These are phyloP conservation scores for Fragaria iinumae DNA, from an alignment of 306 rosid species.

Conservation along the genomic window DNA sequence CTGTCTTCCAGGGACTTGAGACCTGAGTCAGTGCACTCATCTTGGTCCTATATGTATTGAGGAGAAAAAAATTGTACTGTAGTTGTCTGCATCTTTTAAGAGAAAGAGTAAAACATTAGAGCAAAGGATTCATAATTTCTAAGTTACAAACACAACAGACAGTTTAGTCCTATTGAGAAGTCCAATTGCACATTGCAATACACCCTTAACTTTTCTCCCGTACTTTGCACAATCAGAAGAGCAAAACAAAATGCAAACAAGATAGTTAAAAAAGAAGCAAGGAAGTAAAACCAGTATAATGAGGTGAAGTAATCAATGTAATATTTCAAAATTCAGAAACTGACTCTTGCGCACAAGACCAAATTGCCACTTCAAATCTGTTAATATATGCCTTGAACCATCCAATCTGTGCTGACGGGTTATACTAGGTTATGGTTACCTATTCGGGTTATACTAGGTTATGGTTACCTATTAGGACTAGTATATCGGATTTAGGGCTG, in stretches of 20 bases:
- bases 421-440: no score
- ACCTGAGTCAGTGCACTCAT: background rate
- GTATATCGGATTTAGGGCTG: no score
- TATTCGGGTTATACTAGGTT: no score
- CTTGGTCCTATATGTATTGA: background rate
- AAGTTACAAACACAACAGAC: conserved; percentile 32
- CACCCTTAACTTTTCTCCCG: conserved; percentile 21
- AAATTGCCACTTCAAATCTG: conserved; percentile 43
- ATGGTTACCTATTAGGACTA: no score
- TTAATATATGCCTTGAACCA: no score
- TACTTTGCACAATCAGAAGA: background rate
- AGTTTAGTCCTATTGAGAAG: background rate
- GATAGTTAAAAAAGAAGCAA: no score
- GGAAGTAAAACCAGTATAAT: background rate
- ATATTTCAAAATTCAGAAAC: background rate
- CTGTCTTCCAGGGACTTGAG: background rate
- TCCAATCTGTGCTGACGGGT: no score
- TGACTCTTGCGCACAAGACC: conserved; percentile 37
- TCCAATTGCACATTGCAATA: conserved; percentile 9
- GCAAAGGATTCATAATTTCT: background rate
- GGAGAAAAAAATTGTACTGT: background rate
- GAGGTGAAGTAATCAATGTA: background rate
- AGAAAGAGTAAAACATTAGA: background rate
- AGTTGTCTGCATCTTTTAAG: background rate
- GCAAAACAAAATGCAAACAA: no score